These are phyloP conservation scores for Oryza longistaminata DNA, from an alignment of 176 grass and related monocot genomes.

Conservation along the genomic window DNA sequence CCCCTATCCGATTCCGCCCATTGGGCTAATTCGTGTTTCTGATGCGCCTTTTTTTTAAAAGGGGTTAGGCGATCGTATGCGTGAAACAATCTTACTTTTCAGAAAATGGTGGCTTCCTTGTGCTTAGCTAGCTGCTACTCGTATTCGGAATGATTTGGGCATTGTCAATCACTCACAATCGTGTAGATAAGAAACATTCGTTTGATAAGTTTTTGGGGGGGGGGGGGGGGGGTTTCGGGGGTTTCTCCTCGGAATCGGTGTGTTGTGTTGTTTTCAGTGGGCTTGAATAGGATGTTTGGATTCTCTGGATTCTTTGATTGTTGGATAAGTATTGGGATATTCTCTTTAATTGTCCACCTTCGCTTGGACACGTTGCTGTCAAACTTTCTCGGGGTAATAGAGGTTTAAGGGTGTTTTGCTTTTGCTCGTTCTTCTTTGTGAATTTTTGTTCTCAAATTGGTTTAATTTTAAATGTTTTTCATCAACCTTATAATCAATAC, in stretches of 20 bases:
- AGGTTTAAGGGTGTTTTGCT: slow-evolving; percentile 1
- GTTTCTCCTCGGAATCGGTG: neutral
- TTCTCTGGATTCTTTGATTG: slow-evolving; percentile 1
- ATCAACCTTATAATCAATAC: neutral
- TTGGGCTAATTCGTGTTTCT: neutral
- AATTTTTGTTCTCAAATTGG: neutral
- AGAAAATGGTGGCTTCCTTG: neutral
- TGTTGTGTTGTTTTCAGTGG: neutral
- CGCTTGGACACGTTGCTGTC: neutral
- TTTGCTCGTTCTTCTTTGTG: neutral
- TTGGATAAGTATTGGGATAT: neutral
- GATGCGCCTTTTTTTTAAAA: neutral
- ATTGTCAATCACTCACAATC: neutral
- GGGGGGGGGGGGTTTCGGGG: neutral
- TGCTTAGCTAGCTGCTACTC: neutral
- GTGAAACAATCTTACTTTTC: neutral
- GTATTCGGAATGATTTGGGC: neutral
- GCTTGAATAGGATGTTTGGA: slow-evolving; percentile 19
- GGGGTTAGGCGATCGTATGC: neutral
- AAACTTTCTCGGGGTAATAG: neutral
- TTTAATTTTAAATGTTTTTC: neutral
- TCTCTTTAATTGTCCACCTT: slow-evolving; percentile 4
- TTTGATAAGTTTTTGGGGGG: neutral
- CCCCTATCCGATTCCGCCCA: neutral
- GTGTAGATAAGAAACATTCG: neutral